Base-by-base conservation (phyloP, 192 early-diverging fungal species). In the Paraglomus occultum region DNA sequence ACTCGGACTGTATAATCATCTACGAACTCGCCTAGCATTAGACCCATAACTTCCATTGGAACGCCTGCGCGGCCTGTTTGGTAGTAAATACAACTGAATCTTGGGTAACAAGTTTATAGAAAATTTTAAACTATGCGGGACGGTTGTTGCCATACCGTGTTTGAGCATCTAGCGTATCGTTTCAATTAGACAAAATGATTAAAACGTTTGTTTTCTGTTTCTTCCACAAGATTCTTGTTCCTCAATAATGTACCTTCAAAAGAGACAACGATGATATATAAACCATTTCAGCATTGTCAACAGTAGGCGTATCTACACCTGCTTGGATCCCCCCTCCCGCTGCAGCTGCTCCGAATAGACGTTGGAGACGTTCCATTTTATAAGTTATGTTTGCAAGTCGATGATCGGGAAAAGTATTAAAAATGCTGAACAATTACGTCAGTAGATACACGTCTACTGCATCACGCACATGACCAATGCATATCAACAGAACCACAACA, bases 31-130 rank as follows among this genome's bases (percentile, higher is more conserved):
- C 98, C 98, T 69, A 99, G 82, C 98, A 99, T 99, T 51, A 99
- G 83, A 7, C 98, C 98, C 98, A 99, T 99, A 70, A 99, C 97
- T 78, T 99, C 95, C 95, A 99, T 99, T 11, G 95, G 95, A 10
- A 99, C 95, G 72, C 95, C 95, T 17, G 97, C 96, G 55, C 96
- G 89, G 23, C 96, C 93, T 85, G 83, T 15, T 64, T 43, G 59
- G 22, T 51, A 39, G 15, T 39, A 54, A 38, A 64, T 76, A 73
- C 6, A 62, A 51, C 67, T 17, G n/a, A 43, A 70, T 40, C 15
- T 11, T 20, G n/a, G 1, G 31, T 31, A 31, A 31, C 31, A 31
- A 31, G 31, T 40, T 69, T 38, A 14, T 40, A n/a, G 53, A 3
- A 45, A 22, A 11, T 38, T 14, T 63, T 45, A 44, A 6, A 40